A percentile compares a stretch with the other conserved stretches of the same genome.
phyloP scores from a whole-genome alignment of 2,329 filamentous ascomycete genomes.

The Pseudopyricularia javanii region DNA sequence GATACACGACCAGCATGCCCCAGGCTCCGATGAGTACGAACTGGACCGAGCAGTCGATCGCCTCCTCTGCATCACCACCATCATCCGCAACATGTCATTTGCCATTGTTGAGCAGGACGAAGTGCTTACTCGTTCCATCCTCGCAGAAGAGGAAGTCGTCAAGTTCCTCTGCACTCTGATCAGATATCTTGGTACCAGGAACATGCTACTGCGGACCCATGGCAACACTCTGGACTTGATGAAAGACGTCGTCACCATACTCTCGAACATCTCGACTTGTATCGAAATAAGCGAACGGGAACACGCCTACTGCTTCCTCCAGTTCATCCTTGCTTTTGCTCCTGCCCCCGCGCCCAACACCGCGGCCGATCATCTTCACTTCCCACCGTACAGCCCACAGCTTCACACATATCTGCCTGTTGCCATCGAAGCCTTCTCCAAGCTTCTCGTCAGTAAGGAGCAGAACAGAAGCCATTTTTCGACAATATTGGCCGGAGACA shows the following conservation, averaged over 20 bases:
- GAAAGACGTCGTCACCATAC: constrained; percentile 82
- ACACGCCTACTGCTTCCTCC: constrained; percentile 73
- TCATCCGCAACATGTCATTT: constrained; percentile 87
- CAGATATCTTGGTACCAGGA: constrained; percentile 76
- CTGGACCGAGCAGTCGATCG: constrained; percentile 78
- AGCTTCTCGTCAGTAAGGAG: constrained; percentile 83
- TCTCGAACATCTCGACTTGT: constrained; percentile 77
- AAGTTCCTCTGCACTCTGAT: constrained; percentile 77
- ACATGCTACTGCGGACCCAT: constrained; percentile 71
- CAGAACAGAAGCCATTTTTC: constrained; percentile 82
- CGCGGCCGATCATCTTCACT: constrained; percentile 50
- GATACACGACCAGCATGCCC: constrained; percentile 58
- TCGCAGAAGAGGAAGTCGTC: constrained; percentile 68
- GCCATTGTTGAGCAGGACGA: constrained; percentile 54
- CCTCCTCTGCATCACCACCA: constrained; percentile 81
- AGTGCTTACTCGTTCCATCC: constrained; percentile 21
- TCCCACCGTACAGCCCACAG: constrained; percentile 67
- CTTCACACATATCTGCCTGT: constrained; percentile 81
- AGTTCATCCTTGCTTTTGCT: constrained; percentile 84
- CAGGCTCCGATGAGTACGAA: constrained; percentile 68
- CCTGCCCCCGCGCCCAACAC: constrained; percentile 59
- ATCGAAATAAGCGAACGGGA: constrained; percentile 77
- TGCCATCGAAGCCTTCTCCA: constrained; percentile 82
- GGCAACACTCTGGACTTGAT: constrained; percentile 88
- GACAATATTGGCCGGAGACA: constrained; percentile 65